Base-by-base conservation (phyloP, 768 basidiomycete genomes). In the Boletus rubropictus region DNA sequence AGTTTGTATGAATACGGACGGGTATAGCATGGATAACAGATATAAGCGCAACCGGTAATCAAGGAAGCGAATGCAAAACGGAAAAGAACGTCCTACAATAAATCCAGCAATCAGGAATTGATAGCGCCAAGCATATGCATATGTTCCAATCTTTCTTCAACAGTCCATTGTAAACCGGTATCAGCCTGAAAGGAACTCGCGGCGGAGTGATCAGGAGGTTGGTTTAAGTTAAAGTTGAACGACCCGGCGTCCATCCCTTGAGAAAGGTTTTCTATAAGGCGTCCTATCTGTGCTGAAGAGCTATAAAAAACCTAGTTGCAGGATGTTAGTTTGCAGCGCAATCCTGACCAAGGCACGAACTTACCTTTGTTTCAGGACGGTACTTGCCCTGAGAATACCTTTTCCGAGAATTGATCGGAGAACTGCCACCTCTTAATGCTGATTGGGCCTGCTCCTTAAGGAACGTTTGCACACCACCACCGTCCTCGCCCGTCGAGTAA, bases 281-380 rank as follows among this genome's bases (percentile, higher is more conserved):
- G 85, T 35, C 85, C 86, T 62, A 92, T 90, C 51, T 89, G 83
- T 34, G 81, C 78, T 20, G 84, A 74, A 15, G 86, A 80, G 55
- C 83, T 57, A 49, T 59, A 57, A 63, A 59, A 69, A 60, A 67
- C 60, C 58, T 56, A 42, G 46, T 31, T 42, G 24, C 46, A 24
- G 44, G 35, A 50, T 22, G 39, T 63, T 37, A 41, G 49, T 33
- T 50, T 34, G 20, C 38, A 45, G 28, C 15, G 32, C 14, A 39
- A 49, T 29, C 47, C 12, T 33, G 44, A 49, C 18, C 42, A 45
- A 39, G 28, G 38, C 44, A 45, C 47, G 31, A 57, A 64, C 72
- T 52, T 65, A 86, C 89, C 80, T 90, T 90, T 28, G 89, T 92
- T 62, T 92, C 89, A 53, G 89, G 89, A 40, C 84, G 78, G 55